A percentile compares a stretch with the other conserved stretches of the same genome.
phyloP scores from a whole-genome alignment of 1,139 yeast genomes.

The Taphrina flavorubra region DNA sequence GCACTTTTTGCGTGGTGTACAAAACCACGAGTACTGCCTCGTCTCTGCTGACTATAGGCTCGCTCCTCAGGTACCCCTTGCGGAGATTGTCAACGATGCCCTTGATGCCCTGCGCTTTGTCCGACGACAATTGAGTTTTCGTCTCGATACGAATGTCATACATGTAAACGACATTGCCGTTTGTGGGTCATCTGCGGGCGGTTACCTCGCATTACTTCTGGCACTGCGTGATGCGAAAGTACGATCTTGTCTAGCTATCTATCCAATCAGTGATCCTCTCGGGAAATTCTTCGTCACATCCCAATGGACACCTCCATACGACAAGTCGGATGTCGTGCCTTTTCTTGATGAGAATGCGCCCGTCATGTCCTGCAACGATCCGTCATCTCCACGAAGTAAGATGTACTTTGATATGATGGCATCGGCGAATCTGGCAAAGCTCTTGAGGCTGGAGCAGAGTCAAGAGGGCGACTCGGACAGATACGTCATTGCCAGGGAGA shows the following conservation, averaged over 20 bases:
- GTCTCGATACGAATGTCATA: slow-evolving; percentile 49
- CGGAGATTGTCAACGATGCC: slow-evolving; percentile 57
- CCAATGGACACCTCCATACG: slow-evolving; percentile 2
- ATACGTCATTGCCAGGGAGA: slow-evolving; percentile 13
- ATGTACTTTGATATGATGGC: slow-evolving; percentile 27
- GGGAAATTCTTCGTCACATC: slow-evolving; percentile 20
- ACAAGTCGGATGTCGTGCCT: slow-evolving; percentile 2
- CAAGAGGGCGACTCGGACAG: slow-evolving; percentile 4
- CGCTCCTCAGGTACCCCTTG: slow-evolving; percentile 59
- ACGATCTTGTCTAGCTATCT: slow-evolving; percentile 26
- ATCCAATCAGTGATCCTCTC: slow-evolving; percentile 29
- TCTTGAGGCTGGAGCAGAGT: slow-evolving; percentile 7
- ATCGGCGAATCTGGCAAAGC: slow-evolving; percentile 21
- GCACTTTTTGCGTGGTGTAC: slow-evolving; percentile 15
- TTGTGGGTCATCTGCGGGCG: slow-evolving; percentile 61
- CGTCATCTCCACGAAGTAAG: background rate
- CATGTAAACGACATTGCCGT: slow-evolving; percentile 54
- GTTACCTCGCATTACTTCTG: slow-evolving; percentile 57
- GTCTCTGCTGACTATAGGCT: slow-evolving; percentile 54
- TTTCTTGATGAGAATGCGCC: slow-evolving; percentile 11
- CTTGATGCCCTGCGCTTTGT: slow-evolving; percentile 52
- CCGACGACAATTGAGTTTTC: background rate
- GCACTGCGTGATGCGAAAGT: slow-evolving; percentile 47
- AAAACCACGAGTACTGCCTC: slow-evolving; percentile 39
- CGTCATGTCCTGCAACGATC: slow-evolving; percentile 18